Percentiles rank a stretch among this genome's conserved stretches.
Conservation (phyloP, 1,284 basidiomycete genomes). For the Puccinia triticina region DNA sequence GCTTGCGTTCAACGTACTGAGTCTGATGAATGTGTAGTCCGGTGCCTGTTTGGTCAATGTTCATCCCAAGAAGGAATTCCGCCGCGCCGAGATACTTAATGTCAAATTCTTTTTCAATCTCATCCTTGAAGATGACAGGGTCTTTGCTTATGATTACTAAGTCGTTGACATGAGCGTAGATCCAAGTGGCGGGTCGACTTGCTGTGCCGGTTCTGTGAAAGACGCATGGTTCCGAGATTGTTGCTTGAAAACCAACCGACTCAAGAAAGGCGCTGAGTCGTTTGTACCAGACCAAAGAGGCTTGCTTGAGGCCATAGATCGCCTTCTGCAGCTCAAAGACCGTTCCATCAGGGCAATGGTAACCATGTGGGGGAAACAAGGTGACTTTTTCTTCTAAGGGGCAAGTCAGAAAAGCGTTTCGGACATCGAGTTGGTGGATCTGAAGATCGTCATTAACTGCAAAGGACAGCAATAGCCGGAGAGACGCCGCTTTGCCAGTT, state of each 20-base stretch:
- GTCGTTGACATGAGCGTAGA: background rate
- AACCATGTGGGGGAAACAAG: background rate
- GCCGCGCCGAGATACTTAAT: no score
- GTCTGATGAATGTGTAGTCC: background rate
- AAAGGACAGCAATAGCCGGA: background rate
- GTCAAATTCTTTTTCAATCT: no score
- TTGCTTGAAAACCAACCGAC: background rate
- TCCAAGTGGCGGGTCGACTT: background rate
- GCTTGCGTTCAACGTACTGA: background rate
- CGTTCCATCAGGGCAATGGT: background rate
- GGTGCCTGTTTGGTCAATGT: background rate
- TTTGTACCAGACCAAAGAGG: conserved; percentile 1
- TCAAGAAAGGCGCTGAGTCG: background rate
- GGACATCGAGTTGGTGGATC: conserved; percentile 21
- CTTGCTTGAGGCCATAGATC: no score
- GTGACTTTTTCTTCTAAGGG: background rate
- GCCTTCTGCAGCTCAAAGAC: background rate
- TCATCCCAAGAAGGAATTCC: background rate
- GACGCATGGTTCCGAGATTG: background rate
- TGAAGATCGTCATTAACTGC: background rate
- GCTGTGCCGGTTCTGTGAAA: background rate
- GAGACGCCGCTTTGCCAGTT: background rate
- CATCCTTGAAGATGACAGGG: background rate
- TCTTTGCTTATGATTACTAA: background rate
- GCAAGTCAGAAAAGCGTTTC: conserved; percentile 4